Conservation (phyloP, 169 alveolate species). For the Plasmodium inui region DNA sequence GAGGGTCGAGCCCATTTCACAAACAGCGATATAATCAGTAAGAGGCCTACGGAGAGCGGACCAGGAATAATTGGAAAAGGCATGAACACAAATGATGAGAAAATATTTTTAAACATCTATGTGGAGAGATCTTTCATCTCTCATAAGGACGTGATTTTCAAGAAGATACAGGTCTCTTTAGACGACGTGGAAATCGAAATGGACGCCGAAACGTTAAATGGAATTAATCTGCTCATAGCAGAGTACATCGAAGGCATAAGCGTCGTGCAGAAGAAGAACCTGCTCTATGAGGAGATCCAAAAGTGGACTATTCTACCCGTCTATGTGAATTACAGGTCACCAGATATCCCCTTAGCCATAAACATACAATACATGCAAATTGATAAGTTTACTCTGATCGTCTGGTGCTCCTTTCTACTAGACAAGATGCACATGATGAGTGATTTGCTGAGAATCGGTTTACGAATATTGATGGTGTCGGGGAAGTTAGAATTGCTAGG, state of each 20-base stretch:
- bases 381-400: slow-evolving; percentile 82
- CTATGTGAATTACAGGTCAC: slow-evolving; percentile 77
- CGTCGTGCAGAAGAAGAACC: slow-evolving; percentile 49
- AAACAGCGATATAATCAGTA: not conserved
- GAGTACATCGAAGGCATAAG: slow-evolving; percentile 74
- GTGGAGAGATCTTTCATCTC: slow-evolving; percentile 87
- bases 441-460: slow-evolving; percentile 87
- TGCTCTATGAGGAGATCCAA: slow-evolving; percentile 66
- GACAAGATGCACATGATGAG: slow-evolving; percentile 89
- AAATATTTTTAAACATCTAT: slow-evolving; percentile 82
- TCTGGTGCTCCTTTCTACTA: slow-evolving; percentile 89
- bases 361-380: slow-evolving; percentile 84
- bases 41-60: not conserved
- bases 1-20: not conserved
- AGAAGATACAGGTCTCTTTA: slow-evolving; percentile 82
- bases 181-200: slow-evolving; percentile 89
- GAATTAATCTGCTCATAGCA: slow-evolving; percentile 52
- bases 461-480: slow-evolving; percentile 84
- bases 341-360: slow-evolving; percentile 84
- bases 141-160: slow-evolving; percentile 83
- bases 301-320: slow-evolving; percentile 76
- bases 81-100: slow-evolving; percentile 50
- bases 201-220: slow-evolving; percentile 75
- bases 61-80: not conserved
- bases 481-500: slow-evolving; percentile 85